Evolutionary conservation across 139 green algal species (phyloP).

Genomic region (Deuterostichococcus epilithicus): DNA sequence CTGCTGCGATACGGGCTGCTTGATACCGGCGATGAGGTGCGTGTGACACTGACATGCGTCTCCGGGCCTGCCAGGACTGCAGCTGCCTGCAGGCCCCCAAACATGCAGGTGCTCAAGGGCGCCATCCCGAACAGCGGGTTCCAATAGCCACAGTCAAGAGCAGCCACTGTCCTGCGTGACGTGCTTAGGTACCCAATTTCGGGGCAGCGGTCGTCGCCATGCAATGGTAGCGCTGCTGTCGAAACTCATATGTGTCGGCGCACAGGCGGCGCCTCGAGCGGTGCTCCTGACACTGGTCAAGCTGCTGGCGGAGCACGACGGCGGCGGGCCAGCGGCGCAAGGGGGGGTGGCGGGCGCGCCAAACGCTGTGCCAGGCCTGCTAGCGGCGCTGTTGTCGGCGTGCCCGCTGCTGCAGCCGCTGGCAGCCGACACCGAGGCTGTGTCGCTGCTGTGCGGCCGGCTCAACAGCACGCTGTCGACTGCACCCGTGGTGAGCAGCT

Average conservation of each 20-base stretch:
- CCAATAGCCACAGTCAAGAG: too few species aligned
- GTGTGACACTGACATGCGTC: too few species aligned
- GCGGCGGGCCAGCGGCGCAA: too few species aligned
- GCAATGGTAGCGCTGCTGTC: not conserved
- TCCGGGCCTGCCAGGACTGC: too few species aligned
- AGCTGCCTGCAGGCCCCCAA: too few species aligned
- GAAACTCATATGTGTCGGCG: too few species aligned
- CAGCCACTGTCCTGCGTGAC: too few species aligned
- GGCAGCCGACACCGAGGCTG: constrained; percentile 56
- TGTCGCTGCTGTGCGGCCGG: constrained; percentile 35
- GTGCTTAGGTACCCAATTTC: too few species aligned
- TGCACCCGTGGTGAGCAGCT: not conserved
- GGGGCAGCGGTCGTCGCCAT: too few species aligned
- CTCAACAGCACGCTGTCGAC: not conserved
- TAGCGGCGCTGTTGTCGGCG: constrained; percentile 37
- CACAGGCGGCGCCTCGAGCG: constrained; percentile 20
- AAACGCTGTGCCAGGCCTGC: constrained; percentile 47
- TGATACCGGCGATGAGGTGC: not conserved
- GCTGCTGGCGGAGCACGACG: constrained; percentile 44
- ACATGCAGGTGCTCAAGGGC: constrained; percentile 39
- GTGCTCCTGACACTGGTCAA: constrained; percentile 57
- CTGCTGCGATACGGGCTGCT: constrained; percentile 20
- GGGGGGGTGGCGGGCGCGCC: too few species aligned
- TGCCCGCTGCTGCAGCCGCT: constrained; percentile 47
- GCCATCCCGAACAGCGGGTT: constrained; percentile 8